Evolutionary conservation across 2,329 filamentous ascomycete genomes (phyloP).

Genomic region (Penicillium palitans): DNA sequence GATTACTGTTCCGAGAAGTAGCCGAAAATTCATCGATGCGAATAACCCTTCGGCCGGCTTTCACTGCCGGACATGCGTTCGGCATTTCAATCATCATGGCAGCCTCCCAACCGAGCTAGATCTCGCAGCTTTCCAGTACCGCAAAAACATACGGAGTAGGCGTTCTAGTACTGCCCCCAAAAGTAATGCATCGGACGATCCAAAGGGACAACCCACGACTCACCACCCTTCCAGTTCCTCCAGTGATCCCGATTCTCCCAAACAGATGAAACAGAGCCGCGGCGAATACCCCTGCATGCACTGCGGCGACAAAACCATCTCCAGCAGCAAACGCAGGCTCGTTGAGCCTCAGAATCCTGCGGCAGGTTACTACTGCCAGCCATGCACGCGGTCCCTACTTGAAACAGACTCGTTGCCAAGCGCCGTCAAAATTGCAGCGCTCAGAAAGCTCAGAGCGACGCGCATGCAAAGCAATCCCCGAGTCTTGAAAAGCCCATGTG

Average conservation of each 20-base stretch:
- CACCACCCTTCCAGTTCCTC: not conserved
- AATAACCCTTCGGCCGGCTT: slow-evolving; percentile 6
- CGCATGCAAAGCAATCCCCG: not conserved
- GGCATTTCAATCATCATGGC: not conserved
- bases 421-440: not conserved
- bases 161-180: not conserved
- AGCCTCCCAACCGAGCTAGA: slow-evolving; percentile 1
- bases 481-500: slow-evolving; percentile 1
- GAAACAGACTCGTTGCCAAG: slow-evolving; percentile 5
- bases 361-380: slow-evolving; percentile 9
- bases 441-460: slow-evolving; percentile 1
- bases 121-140: not conserved
- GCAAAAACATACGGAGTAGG: not conserved
- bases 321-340: slow-evolving; percentile 6
- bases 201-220: not conserved
- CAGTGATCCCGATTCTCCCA: not conserved
- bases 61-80: slow-evolving; percentile 10
- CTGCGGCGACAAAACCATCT: slow-evolving; percentile 6
- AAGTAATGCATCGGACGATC: not conserved
- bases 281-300: slow-evolving; percentile 5
- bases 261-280: slow-evolving; percentile 9
- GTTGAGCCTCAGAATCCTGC: slow-evolving; percentile 5
- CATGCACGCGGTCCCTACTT: slow-evolving; percentile 4
- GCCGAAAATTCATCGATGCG: slow-evolving; percentile 4
- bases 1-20: slow-evolving; percentile 1